Percentiles rank a stretch among this genome's conserved stretches.
These are phyloP conservation scores for Hypoxylon sp. DNA, from an alignment of 2,329 filamentous ascomycete species.

Conservation along the genomic window DNA sequence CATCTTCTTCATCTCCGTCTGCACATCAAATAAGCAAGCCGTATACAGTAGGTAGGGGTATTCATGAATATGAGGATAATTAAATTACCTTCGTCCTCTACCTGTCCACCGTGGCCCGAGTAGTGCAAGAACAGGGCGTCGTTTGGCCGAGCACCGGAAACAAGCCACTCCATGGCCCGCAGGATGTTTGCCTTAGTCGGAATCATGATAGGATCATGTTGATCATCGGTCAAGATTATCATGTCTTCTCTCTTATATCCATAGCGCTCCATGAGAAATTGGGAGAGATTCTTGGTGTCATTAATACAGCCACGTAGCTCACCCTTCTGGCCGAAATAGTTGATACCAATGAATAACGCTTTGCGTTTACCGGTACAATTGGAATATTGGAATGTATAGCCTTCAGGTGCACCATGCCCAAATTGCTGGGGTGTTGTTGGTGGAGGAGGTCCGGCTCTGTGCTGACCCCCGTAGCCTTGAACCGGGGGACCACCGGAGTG, in stretches of 20 bases:
- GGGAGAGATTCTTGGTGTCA: conserved; percentile 82
- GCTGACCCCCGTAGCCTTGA: conserved; percentile 53
- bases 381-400: conserved; percentile 82
- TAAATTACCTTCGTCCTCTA: conserved; percentile 67
- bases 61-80: neutral
- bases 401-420: conserved; percentile 76
- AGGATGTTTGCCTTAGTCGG: conserved; percentile 84
- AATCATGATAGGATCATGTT: conserved; percentile 76
- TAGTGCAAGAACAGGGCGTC: conserved; percentile 79
- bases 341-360: conserved; percentile 83
- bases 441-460: conserved; percentile 60
- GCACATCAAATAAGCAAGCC: conserved; percentile 55
- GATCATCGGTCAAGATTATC: conserved; percentile 84
- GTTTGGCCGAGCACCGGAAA: conserved; percentile 78
- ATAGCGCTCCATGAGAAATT: conserved; percentile 77
- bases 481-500: conserved; percentile 38
- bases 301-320: conserved; percentile 86
- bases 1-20: conserved; percentile 85
- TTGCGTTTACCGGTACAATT: conserved; percentile 81
- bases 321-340: conserved; percentile 81
- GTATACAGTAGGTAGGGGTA: neutral
- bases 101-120: conserved; percentile 81
- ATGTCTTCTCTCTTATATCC: conserved; percentile 84
- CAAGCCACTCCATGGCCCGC: conserved; percentile 82
- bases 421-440: conserved; percentile 70